These are phyloP conservation scores for Colletotrichum scovillei DNA, from an alignment of 2,329 filamentous ascomycete species.

Conservation along the genomic window DNA sequence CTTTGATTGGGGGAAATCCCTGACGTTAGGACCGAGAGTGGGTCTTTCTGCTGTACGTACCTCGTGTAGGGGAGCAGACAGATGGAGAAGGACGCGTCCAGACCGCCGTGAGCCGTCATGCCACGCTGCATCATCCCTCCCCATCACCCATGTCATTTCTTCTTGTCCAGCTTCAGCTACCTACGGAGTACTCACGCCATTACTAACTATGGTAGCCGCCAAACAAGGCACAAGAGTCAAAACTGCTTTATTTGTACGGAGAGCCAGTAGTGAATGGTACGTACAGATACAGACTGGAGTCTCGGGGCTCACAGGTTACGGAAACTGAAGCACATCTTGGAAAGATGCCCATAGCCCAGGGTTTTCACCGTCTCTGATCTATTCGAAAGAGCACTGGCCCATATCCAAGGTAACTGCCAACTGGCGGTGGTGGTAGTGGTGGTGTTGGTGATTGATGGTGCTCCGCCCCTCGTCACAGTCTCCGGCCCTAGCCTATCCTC, in stretches of 20 bases:
- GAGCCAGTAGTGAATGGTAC: no score
- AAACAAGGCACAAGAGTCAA: neutral
- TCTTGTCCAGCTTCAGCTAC: neutral
- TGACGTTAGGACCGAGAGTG: constrained; percentile 2
- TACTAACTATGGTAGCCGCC: neutral
- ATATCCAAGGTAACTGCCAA: no score
- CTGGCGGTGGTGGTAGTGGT: neutral
- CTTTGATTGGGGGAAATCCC: constrained; percentile 11
- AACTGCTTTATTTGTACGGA: neutral
- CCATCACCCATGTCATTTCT: neutral
- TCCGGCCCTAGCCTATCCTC: neutral
- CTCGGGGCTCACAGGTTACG: neutral
- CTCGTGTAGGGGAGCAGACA: constrained; percentile 6
- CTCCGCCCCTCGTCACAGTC: neutral
- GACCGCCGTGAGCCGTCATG: constrained; percentile 1
- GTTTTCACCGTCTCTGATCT: neutral
- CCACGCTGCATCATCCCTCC: neutral
- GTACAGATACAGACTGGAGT: no score
- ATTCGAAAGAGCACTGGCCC: no score
- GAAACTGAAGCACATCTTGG: neutral
- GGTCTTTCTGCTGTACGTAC: neutral
- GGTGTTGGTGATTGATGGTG: no score
- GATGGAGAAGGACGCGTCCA: constrained; percentile 10
- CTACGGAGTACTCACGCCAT: no score
- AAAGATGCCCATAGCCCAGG: neutral